Percentiles rank a stretch among this genome's conserved stretches.
phyloP scores from a whole-genome alignment of 495 filamentous ascomycete genomes.

The Parachaetomium inaequale region DNA sequence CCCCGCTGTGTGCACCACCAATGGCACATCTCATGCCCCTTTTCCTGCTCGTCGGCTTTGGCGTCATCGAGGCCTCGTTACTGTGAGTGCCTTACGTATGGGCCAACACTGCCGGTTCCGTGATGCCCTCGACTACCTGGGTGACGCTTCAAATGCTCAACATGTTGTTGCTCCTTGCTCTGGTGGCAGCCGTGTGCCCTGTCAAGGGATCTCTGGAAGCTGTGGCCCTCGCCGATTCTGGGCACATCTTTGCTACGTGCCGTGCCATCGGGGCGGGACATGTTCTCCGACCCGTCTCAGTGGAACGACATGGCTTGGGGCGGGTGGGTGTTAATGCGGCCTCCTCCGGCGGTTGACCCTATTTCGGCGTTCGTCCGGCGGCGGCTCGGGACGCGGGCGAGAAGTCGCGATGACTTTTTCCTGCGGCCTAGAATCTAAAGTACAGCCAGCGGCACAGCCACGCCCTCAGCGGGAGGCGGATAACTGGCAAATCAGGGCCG shows the following conservation, averaged over 20 bases:
- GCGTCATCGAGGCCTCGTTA: no score
- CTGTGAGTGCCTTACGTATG: slow-evolving; percentile 32
- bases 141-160: slow-evolving; percentile 59
- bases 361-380: slow-evolving; percentile 47
- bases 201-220: slow-evolving; percentile 52
- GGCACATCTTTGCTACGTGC: slow-evolving; percentile 58
- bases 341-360: slow-evolving; percentile 49
- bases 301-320: slow-evolving; percentile 63
- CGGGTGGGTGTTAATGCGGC: slow-evolving; percentile 52
- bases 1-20: no score
- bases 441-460: neutral
- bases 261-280: slow-evolving; percentile 48
- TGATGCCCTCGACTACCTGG: no score
- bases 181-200: slow-evolving; percentile 50
- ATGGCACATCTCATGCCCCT: no score
- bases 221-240: slow-evolving; percentile 55
- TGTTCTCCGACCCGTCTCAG: slow-evolving; percentile 41
- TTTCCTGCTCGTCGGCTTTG: no score
- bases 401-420: no score
- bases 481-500: slow-evolving; percentile 6
- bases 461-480: neutral
- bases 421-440: neutral
- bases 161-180: slow-evolving; percentile 52
- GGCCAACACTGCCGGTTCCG: no score
- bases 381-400: neutral